Base-by-base conservation (phyloP, 441 rosid species). In the Syzygium syzygioides region DNA sequence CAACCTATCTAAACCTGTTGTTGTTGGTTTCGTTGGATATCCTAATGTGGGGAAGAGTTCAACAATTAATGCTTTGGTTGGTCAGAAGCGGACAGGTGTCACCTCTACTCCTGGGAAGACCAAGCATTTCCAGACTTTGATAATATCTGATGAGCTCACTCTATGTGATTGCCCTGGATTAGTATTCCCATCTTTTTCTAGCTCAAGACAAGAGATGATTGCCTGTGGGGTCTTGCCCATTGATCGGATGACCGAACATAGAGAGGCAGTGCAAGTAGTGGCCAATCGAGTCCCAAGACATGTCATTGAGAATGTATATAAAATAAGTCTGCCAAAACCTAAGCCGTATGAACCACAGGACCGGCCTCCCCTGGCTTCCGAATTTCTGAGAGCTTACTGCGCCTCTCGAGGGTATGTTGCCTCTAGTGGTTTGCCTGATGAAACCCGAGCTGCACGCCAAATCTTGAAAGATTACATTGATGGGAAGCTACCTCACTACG, bases 31-130 rank as follows among this genome's bases (percentile, higher is more conserved):
- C 86, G 97, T 97, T 87, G 99, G 99, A 87, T 97, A 96, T 90
- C 99, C 99, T 13, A 97, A 97, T 90, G 99, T 96, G 45, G 99
- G 99, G 62, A 97, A 97, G 90, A 96, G 99, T 86, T 97, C 99
- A 9, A 96, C 98, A 34, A 97, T 96, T 91, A 97, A 97, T 91
- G 99, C 99, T 64, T 91, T 97, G 91, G 97, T 95, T 7, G 98
- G 99, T 87, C 98, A 97, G 93, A 97, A 97, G 91, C 93, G 95
- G 86, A 95, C 99, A 17, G 99, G 99, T 53, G 99, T 97, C 71
- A 97, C 99, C 85, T 95, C 98, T 53, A 96, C 99, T 50, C 99
- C 99, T 0, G 99, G 99, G 55, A 97, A 97, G 93, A 97, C 99
- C 5, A 97, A 96, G 92, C 99, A 97, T 91, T 97, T 97, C 93